Base-by-base conservation (phyloP, 202 grass and related monocot genomes). In the Setaria italica region DNA sequence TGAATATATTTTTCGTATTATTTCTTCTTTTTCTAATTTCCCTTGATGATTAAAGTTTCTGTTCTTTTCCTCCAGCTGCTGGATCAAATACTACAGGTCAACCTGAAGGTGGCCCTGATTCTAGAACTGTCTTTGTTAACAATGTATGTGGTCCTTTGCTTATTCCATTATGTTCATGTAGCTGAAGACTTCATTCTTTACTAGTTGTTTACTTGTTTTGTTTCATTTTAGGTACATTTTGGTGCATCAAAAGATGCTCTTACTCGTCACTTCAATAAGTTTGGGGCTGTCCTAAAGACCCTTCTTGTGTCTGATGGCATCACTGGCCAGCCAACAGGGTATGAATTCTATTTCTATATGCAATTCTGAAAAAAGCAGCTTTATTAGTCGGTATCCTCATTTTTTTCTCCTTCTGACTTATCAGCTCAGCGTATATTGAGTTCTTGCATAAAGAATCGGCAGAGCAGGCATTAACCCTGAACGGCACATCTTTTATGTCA, bases 401-500 rank as follows among this genome's bases (percentile, higher is more conserved):
- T 39, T 0, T 30, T 11, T 13, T 63, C 11, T 42, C 20, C 16
- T 64, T 41, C 62, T 60, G 25, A 48, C 67, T 64, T 35, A 86
- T 85, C 92, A 99, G 94, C 54, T 94, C 88, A 41, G 97, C 97
- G 0, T 94, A 96, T 47, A 85, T 99, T 21, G 97, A 99, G 66
- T 99, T 99, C 54, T 81, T 92, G 73, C 90, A 91, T 49, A 99
- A 96, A 87, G 94, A 99, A 88, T 91, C 97, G 47, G 90, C 90
- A 21, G 97, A 96, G 65, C 77, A 84, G 67, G 97, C 97, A 51
- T 75, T 99, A 81, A 85, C 85, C 20, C 84, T 99, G 64, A 94
- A 99, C 2, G 87, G 94, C 15, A 94, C 92, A 57, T 99, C 93
- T 74, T 99, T 99, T 75, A 99, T 99, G 97, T 99, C 92, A 16